phyloP scores from a whole-genome alignment of 2,329 filamentous ascomycete genomes.

The Epicoccum sorghinum region DNA sequence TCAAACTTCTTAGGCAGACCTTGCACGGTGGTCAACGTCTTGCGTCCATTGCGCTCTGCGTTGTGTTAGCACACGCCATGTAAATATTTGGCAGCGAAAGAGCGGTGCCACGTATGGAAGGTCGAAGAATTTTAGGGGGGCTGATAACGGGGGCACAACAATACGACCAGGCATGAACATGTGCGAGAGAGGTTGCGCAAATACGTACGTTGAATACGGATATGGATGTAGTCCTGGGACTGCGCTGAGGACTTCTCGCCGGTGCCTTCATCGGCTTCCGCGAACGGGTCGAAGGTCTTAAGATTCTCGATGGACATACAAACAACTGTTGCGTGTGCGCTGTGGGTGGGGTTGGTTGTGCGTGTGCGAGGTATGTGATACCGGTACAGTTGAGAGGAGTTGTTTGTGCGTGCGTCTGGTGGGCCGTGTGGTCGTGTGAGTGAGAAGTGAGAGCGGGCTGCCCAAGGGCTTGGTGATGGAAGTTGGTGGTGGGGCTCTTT shows the following conservation, averaged over 20 bases:
- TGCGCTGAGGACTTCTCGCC: constrained; percentile 89
- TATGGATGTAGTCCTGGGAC: constrained; percentile 95
- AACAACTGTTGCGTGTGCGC: constrained; percentile 33
- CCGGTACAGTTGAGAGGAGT: constrained; percentile 8
- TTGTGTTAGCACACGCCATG: constrained; percentile 49
- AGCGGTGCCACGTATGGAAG: neutral
- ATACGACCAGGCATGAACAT: neutral
- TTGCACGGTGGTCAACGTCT: constrained; percentile 99
- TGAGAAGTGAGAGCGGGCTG: constrained; percentile 15
- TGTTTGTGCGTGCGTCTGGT: constrained; percentile 9
- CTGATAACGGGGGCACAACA: neutral
- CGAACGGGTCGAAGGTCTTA: constrained; percentile 83
- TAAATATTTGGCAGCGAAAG: neutral
- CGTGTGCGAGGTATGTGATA: constrained; percentile 11
- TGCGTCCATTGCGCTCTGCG: constrained; percentile 99
- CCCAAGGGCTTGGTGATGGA: constrained; percentile 21
- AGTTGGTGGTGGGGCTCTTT: constrained; percentile 23
- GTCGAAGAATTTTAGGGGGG: constrained; percentile 16
- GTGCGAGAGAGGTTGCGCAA: neutral
- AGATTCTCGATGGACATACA: constrained; percentile 54
- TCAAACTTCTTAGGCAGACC: constrained; percentile 98
- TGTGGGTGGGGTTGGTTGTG: constrained; percentile 30
- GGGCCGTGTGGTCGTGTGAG: constrained; percentile 19
- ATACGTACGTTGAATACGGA: constrained; percentile 92
- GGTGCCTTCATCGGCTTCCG: constrained; percentile 99